Base-by-base conservation (phyloP, 805 yeast genomes). In the Candida nanaspora region DNA sequence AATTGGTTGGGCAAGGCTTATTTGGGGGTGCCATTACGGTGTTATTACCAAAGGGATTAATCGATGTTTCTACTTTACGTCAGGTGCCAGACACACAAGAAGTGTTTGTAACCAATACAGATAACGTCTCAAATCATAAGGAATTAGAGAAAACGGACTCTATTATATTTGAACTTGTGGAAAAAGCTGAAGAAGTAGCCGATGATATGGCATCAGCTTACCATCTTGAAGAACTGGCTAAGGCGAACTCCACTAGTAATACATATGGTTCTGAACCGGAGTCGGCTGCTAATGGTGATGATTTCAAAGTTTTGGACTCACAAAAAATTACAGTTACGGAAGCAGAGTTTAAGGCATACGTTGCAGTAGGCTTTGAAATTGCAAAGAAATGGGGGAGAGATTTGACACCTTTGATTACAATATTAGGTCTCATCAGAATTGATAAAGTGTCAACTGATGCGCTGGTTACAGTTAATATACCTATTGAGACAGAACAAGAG, bases 31-130 rank as follows among this genome's bases (percentile, higher is more conserved):
- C 95, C 0, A 71, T 88, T 16, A 53, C 69, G 3, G 69, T 78
- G 0, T 60, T 59, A 3, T 43, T 88, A 5, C 95, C 96, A 0
- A 42, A 49, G 1, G 74, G 73, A 0, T 68, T 82, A 37, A 54
- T 82, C 2, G 97, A 93, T 59, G 96, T 88, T 0, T 82, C 95
- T 1, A 59, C 67, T 29, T 56, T 89, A 37, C 67, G 98, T 42
- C 86, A 86, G 45, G 76, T 93, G 3, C 98, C 98, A 0, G 97
- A 93, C 53, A 80, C 88, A 1, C 98, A 93, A 57, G 98, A 91
- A 58, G 96, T 91, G 21, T 93, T 74, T 58, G 77, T 89, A 3
- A 71, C 70, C 38, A 52, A 60, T 13, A 50, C 65, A 2, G 33
- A 33, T 10, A 49, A 48, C 39, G 40, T 56, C 10, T 39, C 48